phyloP scores from a whole-genome alignment of 108 stramenopile species.

The Aureococcus anophagefferens region DNA sequence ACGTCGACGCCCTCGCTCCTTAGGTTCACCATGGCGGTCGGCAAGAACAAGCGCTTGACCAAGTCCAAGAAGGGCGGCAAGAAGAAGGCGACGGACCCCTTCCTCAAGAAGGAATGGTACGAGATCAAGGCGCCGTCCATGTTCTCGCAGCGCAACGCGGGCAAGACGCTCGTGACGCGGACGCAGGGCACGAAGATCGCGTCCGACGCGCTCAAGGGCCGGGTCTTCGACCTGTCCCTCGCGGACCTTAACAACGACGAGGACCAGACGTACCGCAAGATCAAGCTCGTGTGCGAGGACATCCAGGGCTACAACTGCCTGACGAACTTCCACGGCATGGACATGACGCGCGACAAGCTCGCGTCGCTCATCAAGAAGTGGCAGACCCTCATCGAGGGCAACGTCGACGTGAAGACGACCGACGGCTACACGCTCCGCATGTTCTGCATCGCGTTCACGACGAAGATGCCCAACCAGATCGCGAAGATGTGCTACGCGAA shows the following conservation, averaged over 20 bases:
- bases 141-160: conserved; percentile 83
- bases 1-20: no score
- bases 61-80: conserved; percentile 84
- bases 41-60: conserved; percentile 95
- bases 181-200: conserved; percentile 97
- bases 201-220: conserved; percentile 92
- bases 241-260: conserved; percentile 95
- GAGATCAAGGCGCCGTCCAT: conserved; percentile 93
- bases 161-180: conserved; percentile 96
- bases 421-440: conserved; percentile 95
- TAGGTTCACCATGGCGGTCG: conserved; percentile 25
- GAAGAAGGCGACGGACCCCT: conserved; percentile 92
- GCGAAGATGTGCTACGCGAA: conserved; percentile 96
- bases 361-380: conserved; percentile 98
- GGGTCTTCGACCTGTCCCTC: conserved; percentile 91
- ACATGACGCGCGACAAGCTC: conserved; percentile 99
- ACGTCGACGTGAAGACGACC: conserved; percentile 95
- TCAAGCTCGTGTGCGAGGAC: conserved; percentile 96
- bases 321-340: conserved; percentile 99
- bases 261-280: conserved; percentile 85
- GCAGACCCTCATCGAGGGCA: conserved; percentile 95
- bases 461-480: conserved; percentile 85
- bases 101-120: conserved; percentile 99
- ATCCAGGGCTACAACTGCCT: conserved; percentile 97
- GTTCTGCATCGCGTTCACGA: conserved; percentile 99